Percentiles rank a stretch among this genome's conserved stretches.
Evolutionary conservation across 768 basidiomycete genomes (phyloP).

Genomic region (Tricholoma hemisulphureum): DNA sequence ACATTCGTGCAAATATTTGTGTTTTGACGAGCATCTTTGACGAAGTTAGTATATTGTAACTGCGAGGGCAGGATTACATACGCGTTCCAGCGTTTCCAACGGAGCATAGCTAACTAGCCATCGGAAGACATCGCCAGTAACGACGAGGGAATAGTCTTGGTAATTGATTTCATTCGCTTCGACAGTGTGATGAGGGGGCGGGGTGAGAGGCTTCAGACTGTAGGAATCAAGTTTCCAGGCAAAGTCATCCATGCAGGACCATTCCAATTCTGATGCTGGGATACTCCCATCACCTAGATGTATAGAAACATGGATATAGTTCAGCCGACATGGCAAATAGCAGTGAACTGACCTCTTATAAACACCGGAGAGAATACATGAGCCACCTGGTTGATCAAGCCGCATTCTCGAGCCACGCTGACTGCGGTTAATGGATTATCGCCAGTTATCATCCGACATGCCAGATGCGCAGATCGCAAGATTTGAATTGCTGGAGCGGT

Average conservation of each 20-base stretch:
- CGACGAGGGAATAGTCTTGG: slow-evolving; percentile 86
- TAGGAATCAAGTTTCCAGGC: slow-evolving; percentile 84
- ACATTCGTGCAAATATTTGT: slow-evolving; percentile 97
- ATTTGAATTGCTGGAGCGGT: slow-evolving; percentile 89
- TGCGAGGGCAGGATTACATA: slow-evolving; percentile 36
- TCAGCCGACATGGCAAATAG: not conserved
- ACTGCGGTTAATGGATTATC: slow-evolving; percentile 97
- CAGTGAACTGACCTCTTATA: slow-evolving; percentile 52
- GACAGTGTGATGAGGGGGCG: slow-evolving; percentile 67
- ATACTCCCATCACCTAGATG: slow-evolving; percentile 50
- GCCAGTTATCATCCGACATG: slow-evolving; percentile 97
- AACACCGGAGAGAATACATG: slow-evolving; percentile 88
- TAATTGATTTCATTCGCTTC: slow-evolving; percentile 71
- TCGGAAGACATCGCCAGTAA: slow-evolving; percentile 94
- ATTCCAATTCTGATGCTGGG: slow-evolving; percentile 68
- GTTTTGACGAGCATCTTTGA: slow-evolving; percentile 93
- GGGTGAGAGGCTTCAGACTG: slow-evolving; percentile 75
- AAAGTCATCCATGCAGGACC: slow-evolving; percentile 90
- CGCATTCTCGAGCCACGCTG: slow-evolving; percentile 94
- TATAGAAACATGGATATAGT: not conserved
- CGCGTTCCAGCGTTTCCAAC: slow-evolving; percentile 89
- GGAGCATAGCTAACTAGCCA: slow-evolving; percentile 98
- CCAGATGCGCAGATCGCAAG: slow-evolving; percentile 84
- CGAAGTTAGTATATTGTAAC: slow-evolving; percentile 1
- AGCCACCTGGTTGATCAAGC: slow-evolving; percentile 81